A percentile compares a stretch with the other conserved stretches of the same genome.
These are phyloP conservation scores for Cyclotella cryptica DNA, from an alignment of 108 stramenopile species.

Conservation along the genomic window DNA sequence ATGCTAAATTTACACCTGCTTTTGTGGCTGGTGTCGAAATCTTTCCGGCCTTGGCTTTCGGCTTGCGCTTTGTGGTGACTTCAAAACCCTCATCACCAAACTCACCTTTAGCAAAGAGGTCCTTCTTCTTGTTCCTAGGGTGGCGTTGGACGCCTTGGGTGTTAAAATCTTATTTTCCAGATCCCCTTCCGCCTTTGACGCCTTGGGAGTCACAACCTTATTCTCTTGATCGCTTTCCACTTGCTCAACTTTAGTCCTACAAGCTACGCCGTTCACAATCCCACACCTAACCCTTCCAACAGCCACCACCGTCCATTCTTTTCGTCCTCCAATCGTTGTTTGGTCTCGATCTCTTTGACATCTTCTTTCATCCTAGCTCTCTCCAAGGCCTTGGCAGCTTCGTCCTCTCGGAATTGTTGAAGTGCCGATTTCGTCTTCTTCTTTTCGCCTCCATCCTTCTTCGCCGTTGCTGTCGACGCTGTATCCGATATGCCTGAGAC, in stretches of 20 bases:
- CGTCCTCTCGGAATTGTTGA: conserved; percentile 11
- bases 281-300: neutral
- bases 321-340: neutral
- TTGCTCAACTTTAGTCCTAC: neutral
- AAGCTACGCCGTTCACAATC: neutral
- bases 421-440: neutral
- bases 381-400: neutral
- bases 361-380: neutral
- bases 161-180: conserved; percentile 5
- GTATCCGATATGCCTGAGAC: neutral
- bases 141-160: neutral
- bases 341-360: conserved; percentile 1
- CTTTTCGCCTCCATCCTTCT: neutral
- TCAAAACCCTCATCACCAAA: neutral
- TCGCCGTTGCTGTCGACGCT: neutral
- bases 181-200: neutral
- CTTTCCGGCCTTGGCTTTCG: too few species aligned
- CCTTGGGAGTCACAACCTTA: too few species aligned
- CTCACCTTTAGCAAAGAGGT: neutral
- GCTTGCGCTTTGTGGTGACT: neutral
- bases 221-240: too few species aligned
- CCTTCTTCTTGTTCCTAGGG: too few species aligned
- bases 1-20: too few species aligned
- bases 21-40: too few species aligned
- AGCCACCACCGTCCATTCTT: neutral